phyloP scores from a whole-genome alignment of 352 stramenopile species.

The Phytophthora podocarpi region DNA sequence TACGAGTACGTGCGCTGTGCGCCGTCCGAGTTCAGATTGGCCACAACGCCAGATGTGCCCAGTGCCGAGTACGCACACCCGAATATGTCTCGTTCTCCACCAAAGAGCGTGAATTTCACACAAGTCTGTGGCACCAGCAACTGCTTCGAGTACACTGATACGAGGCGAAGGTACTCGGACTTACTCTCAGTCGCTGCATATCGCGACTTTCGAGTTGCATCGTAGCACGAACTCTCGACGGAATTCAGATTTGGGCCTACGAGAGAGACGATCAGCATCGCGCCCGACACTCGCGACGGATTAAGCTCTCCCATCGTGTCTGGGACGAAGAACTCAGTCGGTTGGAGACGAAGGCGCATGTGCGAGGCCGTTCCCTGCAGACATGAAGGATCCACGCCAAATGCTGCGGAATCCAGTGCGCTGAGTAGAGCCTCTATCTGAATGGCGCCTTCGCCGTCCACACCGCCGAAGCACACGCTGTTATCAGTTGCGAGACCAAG shows the following conservation, averaged over 20 bases:
- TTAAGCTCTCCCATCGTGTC: constrained; percentile 43
- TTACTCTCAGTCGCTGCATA: constrained; percentile 16
- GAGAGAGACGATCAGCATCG: constrained; percentile 33
- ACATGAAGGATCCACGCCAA: constrained; percentile 35
- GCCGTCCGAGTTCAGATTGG: constrained; percentile 27
- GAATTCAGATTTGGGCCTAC: constrained; percentile 21
- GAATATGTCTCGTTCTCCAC: constrained; percentile 25
- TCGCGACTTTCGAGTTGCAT: constrained; percentile 12
- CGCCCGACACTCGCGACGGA: constrained; percentile 27
- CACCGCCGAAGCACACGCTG: constrained; percentile 40
- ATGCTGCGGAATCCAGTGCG: constrained; percentile 17
- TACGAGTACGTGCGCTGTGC: constrained; percentile 26
- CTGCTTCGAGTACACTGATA: constrained; percentile 29
- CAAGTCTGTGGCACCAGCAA: constrained; percentile 32
- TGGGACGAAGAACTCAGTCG: constrained; percentile 38
- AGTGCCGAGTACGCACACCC: constrained; percentile 42
- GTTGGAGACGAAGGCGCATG: constrained; percentile 33
- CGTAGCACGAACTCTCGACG: constrained; percentile 30
- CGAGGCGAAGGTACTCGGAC: constrained; percentile 27
- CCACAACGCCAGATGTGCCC: constrained; percentile 32
- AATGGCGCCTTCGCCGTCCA: constrained; percentile 36
- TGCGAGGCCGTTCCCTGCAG: constrained; percentile 26
- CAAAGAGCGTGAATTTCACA: constrained; percentile 28
- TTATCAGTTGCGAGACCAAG: constrained; percentile 19
- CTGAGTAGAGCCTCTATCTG: constrained; percentile 43